A percentile compares a stretch with the other conserved stretches of the same genome.
phyloP scores from a whole-genome alignment of 306 rosid species.

The Quercus ilex region DNA sequence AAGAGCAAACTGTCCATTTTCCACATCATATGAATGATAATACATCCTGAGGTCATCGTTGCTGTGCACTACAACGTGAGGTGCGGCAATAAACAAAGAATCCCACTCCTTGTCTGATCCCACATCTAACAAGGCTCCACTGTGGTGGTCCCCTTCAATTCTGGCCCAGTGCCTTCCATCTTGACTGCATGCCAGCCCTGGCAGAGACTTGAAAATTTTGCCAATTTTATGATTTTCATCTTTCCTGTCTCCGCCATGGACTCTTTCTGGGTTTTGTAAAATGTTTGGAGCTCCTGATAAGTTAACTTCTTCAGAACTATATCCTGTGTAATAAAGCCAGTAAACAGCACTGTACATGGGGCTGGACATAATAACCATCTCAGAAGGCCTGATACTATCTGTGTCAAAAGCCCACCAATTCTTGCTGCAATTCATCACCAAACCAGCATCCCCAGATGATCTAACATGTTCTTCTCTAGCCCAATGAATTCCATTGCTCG shows the following conservation, averaged over 20 bases:
- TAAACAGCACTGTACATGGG: constrained; percentile 9
- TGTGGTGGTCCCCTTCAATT: constrained; percentile 3
- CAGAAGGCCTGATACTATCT: constrained; percentile 1
- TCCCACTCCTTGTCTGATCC: constrained; percentile 19
- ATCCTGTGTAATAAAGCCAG: constrained; percentile 10
- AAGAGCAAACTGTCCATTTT: constrained; percentile 1
- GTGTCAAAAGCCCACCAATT: constrained; percentile 10
- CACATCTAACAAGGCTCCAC: constrained; percentile 1
- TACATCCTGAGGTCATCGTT: constrained; percentile 10
- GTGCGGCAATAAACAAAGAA: constrained; percentile 8
- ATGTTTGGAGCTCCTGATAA: neutral
- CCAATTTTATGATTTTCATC: neutral
- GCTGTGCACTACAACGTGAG: constrained; percentile 16
- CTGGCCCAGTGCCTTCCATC: constrained; percentile 6
- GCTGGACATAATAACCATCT: constrained; percentile 3
- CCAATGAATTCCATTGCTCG: constrained; percentile 1
- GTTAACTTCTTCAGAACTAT: neutral
- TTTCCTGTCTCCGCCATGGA: neutral
- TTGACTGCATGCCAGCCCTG: constrained; percentile 4
- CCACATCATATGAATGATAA: neutral
- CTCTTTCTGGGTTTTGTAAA: neutral
- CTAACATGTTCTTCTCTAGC: neutral
- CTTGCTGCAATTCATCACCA: constrained; percentile 6
- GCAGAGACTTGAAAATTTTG: neutral
- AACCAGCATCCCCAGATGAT: neutral